phyloP scores from a whole-genome alignment of 371 early-diverging fungal genomes.

The Vairimorpha necatrix region DNA sequence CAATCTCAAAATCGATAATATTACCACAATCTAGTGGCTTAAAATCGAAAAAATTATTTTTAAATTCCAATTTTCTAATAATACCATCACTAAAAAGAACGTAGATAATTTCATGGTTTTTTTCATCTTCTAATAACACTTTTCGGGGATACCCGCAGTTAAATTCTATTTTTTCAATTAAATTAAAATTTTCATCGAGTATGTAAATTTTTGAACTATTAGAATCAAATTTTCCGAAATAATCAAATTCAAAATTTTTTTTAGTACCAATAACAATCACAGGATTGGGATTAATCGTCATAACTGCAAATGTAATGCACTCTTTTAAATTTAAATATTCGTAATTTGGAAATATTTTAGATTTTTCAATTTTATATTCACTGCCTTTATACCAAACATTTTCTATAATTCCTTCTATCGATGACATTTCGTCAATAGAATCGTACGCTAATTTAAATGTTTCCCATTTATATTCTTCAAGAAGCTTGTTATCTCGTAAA shows the following conservation, averaged over 20 bases:
- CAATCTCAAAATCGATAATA: neutral
- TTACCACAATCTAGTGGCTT: neutral
- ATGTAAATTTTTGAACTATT: neutral
- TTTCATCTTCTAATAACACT: neutral
- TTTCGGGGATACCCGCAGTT: neutral
- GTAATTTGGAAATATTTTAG: neutral
- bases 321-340: neutral
- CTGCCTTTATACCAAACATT: neutral
- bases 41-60: neutral
- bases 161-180: neutral
- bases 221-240: neutral
- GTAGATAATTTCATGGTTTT: neutral
- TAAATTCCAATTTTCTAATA: neutral
- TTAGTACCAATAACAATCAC: neutral
- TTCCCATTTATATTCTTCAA: neutral
- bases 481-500: no score
- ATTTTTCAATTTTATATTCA: neutral
- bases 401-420: neutral
- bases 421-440: neutral
- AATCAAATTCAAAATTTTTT: no score
- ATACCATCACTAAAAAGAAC: conserved; percentile 6
- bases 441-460: neutral
- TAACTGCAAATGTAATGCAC: neutral
- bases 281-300: neutral
- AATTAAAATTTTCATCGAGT: neutral